A percentile compares a stretch with the other conserved stretches of the same genome.
These are phyloP conservation scores for Penicillium coffeae DNA, from an alignment of 495 filamentous ascomycete species.

Conservation along the genomic window DNA sequence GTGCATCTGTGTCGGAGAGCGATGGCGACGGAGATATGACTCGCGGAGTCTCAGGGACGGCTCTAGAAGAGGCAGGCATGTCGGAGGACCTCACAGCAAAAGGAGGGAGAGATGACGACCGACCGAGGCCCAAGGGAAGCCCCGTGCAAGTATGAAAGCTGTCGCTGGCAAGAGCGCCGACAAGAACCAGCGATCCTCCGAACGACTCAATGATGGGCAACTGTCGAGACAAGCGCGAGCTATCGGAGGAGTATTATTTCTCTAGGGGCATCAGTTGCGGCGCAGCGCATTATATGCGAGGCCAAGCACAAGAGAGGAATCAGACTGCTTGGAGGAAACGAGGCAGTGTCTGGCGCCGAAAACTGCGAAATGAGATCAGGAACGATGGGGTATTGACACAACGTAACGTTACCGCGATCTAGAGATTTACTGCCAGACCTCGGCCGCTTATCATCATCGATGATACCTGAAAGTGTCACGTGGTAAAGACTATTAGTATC, in stretches of 20 bases:
- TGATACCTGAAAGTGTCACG: too few relatives aligned
- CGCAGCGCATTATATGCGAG: conserved; percentile 10
- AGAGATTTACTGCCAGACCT: too few relatives aligned
- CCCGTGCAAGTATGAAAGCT: conserved; percentile 26
- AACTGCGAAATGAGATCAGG: conserved; percentile 19
- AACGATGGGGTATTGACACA: too few relatives aligned
- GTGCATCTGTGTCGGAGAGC: conserved; percentile 50
- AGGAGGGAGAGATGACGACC: conserved; percentile 43
- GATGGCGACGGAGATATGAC: conserved; percentile 70
- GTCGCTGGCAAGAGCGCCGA: conserved; percentile 26
- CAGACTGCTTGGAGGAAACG: conserved; percentile 11
- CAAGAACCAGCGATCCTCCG: conserved; percentile 12
- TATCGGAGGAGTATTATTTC: background rate
- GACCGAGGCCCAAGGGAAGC: conserved; percentile 50
- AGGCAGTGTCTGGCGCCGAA: conserved; percentile 24
- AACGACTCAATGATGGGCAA: conserved; percentile 27
- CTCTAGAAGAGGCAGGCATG: conserved; percentile 44
- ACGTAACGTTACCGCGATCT: too few relatives aligned
- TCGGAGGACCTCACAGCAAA: conserved; percentile 33
- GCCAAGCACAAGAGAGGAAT: background rate
- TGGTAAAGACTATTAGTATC: too few relatives aligned
- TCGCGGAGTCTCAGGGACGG: conserved; percentile 61
- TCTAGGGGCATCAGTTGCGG: background rate
- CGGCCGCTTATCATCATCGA: too few relatives aligned
- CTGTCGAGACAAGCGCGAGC: conserved; percentile 2